Evolutionary conservation across 371 early-diverging fungal species (phyloP).

Genomic region (Phascolomyces articulosus): DNA sequence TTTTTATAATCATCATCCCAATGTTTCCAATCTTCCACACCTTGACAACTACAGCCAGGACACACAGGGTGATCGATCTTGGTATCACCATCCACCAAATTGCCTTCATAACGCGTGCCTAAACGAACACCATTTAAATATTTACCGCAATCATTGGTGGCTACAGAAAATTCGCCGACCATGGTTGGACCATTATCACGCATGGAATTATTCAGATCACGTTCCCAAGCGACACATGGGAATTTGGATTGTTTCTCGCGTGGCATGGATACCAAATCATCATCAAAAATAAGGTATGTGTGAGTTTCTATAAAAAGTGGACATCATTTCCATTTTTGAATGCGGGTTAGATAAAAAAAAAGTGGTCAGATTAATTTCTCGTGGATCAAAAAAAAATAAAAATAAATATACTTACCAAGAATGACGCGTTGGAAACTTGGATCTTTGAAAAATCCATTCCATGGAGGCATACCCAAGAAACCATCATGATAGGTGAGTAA

Average conservation of each 20-base stretch:
- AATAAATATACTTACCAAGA: constrained; percentile 26
- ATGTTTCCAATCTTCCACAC: constrained; percentile 38
- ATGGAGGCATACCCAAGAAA: constrained; percentile 32
- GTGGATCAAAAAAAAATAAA: not conserved
- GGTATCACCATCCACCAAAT: constrained; percentile 21
- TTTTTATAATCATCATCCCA: constrained; percentile 40
- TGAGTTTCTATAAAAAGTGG: constrained; percentile 37
- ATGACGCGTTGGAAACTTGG: constrained; percentile 29
- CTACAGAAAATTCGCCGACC: constrained; percentile 76
- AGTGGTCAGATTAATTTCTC: not conserved
- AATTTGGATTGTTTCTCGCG: constrained; percentile 41
- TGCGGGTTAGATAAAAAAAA: no score
- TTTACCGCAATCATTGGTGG: constrained; percentile 76
- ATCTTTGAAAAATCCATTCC: constrained; percentile 44
- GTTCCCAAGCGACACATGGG: constrained; percentile 48
- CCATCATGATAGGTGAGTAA: constrained; percentile 50
- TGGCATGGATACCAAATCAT: constrained; percentile 50
- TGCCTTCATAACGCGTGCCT: constrained; percentile 73
- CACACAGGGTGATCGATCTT: constrained; percentile 25
- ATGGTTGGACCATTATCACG: constrained; percentile 56
- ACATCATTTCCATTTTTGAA: no score
- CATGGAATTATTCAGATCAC: constrained; percentile 29
- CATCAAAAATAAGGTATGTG: constrained; percentile 47
- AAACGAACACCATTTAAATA: constrained; percentile 72
- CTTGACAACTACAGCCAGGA: constrained; percentile 53